Base-by-base conservation (phyloP, 176 grass and related monocot genomes). In the Carex scoparia region DNA sequence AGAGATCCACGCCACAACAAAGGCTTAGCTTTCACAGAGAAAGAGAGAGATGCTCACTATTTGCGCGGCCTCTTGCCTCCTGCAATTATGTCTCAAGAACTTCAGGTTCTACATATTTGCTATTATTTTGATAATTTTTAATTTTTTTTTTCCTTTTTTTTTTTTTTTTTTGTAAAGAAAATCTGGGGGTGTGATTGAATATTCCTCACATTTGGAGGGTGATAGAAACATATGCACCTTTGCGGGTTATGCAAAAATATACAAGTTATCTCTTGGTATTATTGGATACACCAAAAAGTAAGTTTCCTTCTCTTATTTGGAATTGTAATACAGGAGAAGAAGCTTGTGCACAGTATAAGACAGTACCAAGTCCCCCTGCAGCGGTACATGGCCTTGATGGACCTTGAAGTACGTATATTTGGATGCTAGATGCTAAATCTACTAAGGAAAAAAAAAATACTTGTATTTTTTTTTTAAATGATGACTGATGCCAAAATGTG, bases 41-140 rank as follows among this genome's bases (percentile, higher is more conserved):
- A 85, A 78, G 95, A 98, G 91, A 94, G 95, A 14, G 95, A 98
- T 94, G 90, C 95, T 82, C 95, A 98, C 91, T 98, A 94, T 86
- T 85, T 98, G 15, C 92, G 95, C 0, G 95, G 95, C 14, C 95
- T 98, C 1, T 90, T 98, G 2, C 95, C 95, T 0, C 95, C 92
- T 0, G 85, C 89, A 15, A 70, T 91, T 46, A 78, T 87, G 56
- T 86, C 89, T 2, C 95, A 98, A 87, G 89, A 94, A 38, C 95
- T 91, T 19, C 92, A 90, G 85, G 89, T 87, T 15, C 11, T 60
- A 75, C n/a, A 63, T 15, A 63, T 15, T 61, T 28, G 7, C 18
- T 58, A 38, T 9, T 61, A 13, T 82, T 38, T 35, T 61, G 6
- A 81, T 9, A 1, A 37, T 46, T 82, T 32, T 38, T 31, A 35